Base-by-base conservation (phyloP, 768 basidiomycete species). In the Strobilomyces echinocephalus region DNA sequence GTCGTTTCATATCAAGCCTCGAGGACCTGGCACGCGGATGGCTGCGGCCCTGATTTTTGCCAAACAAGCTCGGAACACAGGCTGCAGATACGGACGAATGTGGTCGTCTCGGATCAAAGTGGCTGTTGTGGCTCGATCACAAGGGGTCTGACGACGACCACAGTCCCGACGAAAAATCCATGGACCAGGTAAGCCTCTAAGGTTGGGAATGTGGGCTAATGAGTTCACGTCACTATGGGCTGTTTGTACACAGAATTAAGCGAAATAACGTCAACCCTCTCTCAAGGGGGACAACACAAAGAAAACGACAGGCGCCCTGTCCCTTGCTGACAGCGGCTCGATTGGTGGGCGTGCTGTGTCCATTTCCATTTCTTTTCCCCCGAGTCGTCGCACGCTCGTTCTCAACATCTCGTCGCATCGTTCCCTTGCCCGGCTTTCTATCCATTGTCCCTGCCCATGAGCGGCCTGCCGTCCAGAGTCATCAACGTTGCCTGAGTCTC, bases 401-500 rank as follows among this genome's bases (percentile, higher is more conserved):
- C 42, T 26, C 45, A 50, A 20, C 31, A 30, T 15, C 35, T 36
- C 21, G 30, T 30, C 30, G 30, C 16, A 30, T 51, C 34, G 42
- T 45, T 47, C 16, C 33, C 28, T 35, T 44, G 8, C 24, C 48
- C 28, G 20, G 28, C 28, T 31, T 40, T n/a, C 21, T 41, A 2
- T n/a, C 8, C 45, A 4, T 44, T 16, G 5, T 8, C 54, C 31
- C 38, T 38, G 54, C 59, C 59, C 24, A 64, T 61, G 57, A 45
- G 31, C 51, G 15, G 28, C n/a, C 46, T 47, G 40, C 45, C 42
- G 14, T 45, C 44, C 35, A 35, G 24, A n/a, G n/a, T 41, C 36
- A 48, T 42, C 50, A 54, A 26, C 52, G 40, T 50, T 57, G 50
- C 52, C 46, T 59, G 47, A 67, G 53, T 56, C 59, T 52, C 62